Evolutionary conservation across 441 rosid species (phyloP).

Genomic region (Populus tomentosa): DNA sequence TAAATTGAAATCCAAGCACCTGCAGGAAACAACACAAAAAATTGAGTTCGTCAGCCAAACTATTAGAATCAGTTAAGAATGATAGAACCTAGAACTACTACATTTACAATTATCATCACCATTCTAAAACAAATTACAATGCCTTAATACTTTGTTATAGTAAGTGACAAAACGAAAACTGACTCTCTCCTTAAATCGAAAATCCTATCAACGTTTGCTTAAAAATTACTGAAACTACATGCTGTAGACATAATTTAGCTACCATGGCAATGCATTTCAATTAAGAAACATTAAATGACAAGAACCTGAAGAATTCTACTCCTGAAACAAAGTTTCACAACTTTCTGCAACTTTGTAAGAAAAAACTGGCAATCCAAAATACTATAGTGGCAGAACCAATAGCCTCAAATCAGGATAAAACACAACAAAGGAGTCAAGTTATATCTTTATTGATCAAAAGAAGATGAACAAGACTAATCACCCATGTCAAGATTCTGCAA

Average conservation of each 20-base stretch:
- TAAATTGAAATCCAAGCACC: constrained; percentile 22
- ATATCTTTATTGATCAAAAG: not conserved
- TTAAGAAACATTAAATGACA: not conserved
- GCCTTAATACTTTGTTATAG: not conserved
- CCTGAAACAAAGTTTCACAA: not conserved
- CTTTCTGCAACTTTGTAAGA: not conserved
- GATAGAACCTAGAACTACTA: not conserved
- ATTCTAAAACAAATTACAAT: constrained; percentile 1
- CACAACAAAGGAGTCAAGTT: not conserved
- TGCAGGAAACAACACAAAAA: constrained; percentile 25
- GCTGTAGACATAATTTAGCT: not conserved
- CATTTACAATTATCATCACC: not conserved
- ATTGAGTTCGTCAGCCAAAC: not conserved
- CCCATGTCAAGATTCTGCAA: not conserved
- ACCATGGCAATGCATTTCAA: not conserved
- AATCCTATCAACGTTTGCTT: not conserved
- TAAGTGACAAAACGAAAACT: not conserved
- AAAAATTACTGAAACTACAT: not conserved
- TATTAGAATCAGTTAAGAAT: not conserved
- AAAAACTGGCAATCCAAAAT: not conserved
- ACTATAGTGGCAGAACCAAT: not conserved
- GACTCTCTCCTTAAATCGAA: not conserved
- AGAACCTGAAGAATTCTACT: not conserved
- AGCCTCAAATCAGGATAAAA: not conserved
- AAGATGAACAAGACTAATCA: not conserved